Conservation (phyloP, 352 stramenopile species). For the Pythium phragmiticola region DNA sequence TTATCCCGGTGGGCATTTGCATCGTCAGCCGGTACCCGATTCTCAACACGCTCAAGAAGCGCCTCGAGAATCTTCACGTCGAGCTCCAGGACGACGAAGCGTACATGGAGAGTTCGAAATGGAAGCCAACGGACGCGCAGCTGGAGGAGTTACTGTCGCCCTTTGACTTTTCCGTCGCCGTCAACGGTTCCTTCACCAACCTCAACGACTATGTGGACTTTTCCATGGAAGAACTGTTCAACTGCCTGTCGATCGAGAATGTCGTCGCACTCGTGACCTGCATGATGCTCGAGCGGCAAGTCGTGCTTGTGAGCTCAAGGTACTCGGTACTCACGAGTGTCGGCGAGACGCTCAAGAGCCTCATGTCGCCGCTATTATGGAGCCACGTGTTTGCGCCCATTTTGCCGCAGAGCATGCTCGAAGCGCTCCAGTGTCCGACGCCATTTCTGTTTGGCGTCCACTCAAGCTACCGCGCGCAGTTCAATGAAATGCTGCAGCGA, state of each 20-base stretch:
- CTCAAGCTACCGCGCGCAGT: slow-evolving; percentile 59
- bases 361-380: slow-evolving; percentile 80
- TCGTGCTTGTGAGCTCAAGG: slow-evolving; percentile 74
- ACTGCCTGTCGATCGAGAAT: slow-evolving; percentile 70
- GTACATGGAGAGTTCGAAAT: slow-evolving; percentile 56
- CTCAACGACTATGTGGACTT: slow-evolving; percentile 72
- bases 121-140: slow-evolving; percentile 52
- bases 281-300: slow-evolving; percentile 74
- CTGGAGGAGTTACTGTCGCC: slow-evolving; percentile 63
- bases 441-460: slow-evolving; percentile 87
- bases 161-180: slow-evolving; percentile 54
- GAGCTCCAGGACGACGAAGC: slow-evolving; percentile 51
- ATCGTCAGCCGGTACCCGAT: slow-evolving; percentile 82
- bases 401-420: slow-evolving; percentile 76
- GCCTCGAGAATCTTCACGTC: slow-evolving; percentile 61
- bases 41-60: slow-evolving; percentile 74
- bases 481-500: slow-evolving; percentile 69
- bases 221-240: slow-evolving; percentile 83
- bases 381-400: slow-evolving; percentile 86
- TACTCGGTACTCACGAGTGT: slow-evolving; percentile 82
- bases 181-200: slow-evolving; percentile 41
- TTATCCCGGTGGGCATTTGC: slow-evolving; percentile 72
- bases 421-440: slow-evolving; percentile 82
- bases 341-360: slow-evolving; percentile 73
- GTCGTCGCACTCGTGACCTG: slow-evolving; percentile 66